Conservation (phyloP, 2,329 filamentous ascomycete species). For the Nigrospora osmanthi region DNA sequence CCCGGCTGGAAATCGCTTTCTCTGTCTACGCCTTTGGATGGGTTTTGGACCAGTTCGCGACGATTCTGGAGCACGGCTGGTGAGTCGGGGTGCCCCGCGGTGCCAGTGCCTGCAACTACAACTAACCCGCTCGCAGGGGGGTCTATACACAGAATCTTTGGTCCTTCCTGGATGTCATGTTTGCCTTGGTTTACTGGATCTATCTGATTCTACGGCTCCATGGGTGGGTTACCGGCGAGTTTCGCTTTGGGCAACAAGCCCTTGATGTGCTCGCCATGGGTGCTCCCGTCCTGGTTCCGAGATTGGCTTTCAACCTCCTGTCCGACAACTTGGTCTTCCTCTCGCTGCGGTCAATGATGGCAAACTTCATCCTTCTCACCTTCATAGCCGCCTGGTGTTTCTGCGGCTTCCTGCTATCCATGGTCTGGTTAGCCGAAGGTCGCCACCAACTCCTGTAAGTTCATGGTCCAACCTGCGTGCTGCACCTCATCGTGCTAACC, state of each 20-base stretch:
- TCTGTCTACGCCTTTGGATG: slow-evolving; percentile 69
- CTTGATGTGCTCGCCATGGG: slow-evolving; percentile 73
- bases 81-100: slow-evolving; percentile 17
- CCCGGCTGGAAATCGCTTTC: slow-evolving; percentile 57
- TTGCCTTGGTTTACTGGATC: slow-evolving; percentile 60
- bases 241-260: slow-evolving; percentile 53
- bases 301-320: slow-evolving; percentile 74
- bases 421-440: slow-evolving; percentile 69
- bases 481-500: slow-evolving; percentile 6
- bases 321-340: slow-evolving; percentile 81
- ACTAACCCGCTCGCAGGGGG: slow-evolving; percentile 37
- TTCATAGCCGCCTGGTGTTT: slow-evolving; percentile 76
- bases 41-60: slow-evolving; percentile 71
- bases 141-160: slow-evolving; percentile 85
- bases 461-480: neutral
- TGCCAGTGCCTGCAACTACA: neutral
- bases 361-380: slow-evolving; percentile 73
- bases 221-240: slow-evolving; percentile 43
- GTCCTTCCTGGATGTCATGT: slow-evolving; percentile 79
- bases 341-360: slow-evolving; percentile 76
- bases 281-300: slow-evolving; percentile 69
- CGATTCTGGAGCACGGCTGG: slow-evolving; percentile 67
- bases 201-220: slow-evolving; percentile 64
- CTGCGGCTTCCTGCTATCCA: slow-evolving; percentile 69
- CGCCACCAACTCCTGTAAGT: slow-evolving; percentile 48